Conservation (phyloP, 2,329 filamentous ascomycete species). For the Tolypocladium nubicola region DNA sequence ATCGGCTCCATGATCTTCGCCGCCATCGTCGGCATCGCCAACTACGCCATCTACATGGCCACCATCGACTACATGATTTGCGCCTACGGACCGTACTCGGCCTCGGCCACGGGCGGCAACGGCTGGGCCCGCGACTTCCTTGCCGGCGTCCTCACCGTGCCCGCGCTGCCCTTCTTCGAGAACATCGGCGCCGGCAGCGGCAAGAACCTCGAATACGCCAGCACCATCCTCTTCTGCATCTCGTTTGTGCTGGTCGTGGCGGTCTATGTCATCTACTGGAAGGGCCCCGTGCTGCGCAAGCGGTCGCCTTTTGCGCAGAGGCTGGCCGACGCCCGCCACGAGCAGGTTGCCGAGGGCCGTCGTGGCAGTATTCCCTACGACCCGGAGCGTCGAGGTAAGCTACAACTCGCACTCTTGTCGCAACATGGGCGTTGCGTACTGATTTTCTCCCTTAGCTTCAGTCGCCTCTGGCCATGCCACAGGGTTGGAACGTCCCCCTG, state of each 20-base stretch:
- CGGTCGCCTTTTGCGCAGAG: conserved; percentile 56
- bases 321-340: conserved; percentile 34
- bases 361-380: conserved; percentile 16
- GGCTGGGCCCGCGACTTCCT: conserved; percentile 65
- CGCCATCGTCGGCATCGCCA: conserved; percentile 59
- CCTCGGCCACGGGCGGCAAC: conserved; percentile 66
- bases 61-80: conserved; percentile 72
- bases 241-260: conserved; percentile 50
- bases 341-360: conserved; percentile 16
- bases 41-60: conserved; percentile 65
- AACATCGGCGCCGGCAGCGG: conserved; percentile 39
- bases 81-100: conserved; percentile 62
- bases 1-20: conserved; percentile 56
- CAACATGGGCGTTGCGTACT: neutral
- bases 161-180: conserved; percentile 52
- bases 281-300: conserved; percentile 48
- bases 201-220: conserved; percentile 47
- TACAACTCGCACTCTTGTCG: neutral
- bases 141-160: conserved; percentile 60
- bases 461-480: conserved; percentile 9
- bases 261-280: conserved; percentile 58
- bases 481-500: conserved; percentile 9
- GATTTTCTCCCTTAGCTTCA: conserved; percentile 9
- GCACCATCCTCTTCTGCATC: conserved; percentile 53
- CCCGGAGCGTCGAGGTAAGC: conserved; percentile 17